A percentile compares a stretch with the other conserved stretches of the same genome.
phyloP scores from a whole-genome alignment of 2,329 filamentous ascomycete species.

The Clonostachys rhizophaga region DNA sequence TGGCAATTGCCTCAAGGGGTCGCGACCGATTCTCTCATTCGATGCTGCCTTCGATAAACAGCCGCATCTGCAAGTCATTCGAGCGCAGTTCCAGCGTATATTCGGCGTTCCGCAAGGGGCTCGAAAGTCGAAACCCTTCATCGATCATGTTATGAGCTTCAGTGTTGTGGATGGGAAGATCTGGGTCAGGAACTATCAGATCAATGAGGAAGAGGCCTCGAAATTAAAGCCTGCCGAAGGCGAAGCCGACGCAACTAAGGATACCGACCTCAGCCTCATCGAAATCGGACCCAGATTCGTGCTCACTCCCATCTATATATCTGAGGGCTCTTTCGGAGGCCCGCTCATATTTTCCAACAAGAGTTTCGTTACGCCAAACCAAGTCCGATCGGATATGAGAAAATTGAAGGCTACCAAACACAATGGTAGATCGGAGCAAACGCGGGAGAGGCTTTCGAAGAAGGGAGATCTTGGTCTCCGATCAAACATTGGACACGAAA shows the following conservation, averaged over 20 bases:
- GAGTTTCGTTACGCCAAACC: constrained; percentile 95
- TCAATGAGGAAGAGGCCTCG: constrained; percentile 73
- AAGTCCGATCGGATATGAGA: constrained; percentile 78
- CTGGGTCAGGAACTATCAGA: constrained; percentile 94
- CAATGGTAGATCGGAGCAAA: constrained; percentile 70
- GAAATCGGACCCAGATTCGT: constrained; percentile 95
- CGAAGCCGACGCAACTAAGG: constrained; percentile 35
- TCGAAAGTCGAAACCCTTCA: constrained; percentile 88
- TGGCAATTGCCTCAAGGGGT: constrained; percentile 94
- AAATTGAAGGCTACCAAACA: constrained; percentile 73
- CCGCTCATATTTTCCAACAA: constrained; percentile 98
- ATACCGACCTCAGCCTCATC: constrained; percentile 76
- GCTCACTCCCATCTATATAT: constrained; percentile 88
- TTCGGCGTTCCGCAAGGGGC: constrained; percentile 90
- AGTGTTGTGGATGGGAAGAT: constrained; percentile 89
- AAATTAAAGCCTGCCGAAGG: constrained; percentile 31
- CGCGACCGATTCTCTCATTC: constrained; percentile 85
- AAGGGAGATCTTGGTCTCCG: constrained; percentile 73
- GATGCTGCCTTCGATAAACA: constrained; percentile 80
- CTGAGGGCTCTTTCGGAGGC: constrained; percentile 86
- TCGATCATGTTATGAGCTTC: constrained; percentile 93
- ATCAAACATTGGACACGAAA: constrained; percentile 58
- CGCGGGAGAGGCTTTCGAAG: constrained; percentile 68
- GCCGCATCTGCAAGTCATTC: constrained; percentile 76
- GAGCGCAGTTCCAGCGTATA: constrained; percentile 83